A percentile compares a stretch with the other conserved stretches of the same genome.
Evolutionary conservation across 2,329 filamentous ascomycete genomes (phyloP).

Genomic region (Zalaria obscura): DNA sequence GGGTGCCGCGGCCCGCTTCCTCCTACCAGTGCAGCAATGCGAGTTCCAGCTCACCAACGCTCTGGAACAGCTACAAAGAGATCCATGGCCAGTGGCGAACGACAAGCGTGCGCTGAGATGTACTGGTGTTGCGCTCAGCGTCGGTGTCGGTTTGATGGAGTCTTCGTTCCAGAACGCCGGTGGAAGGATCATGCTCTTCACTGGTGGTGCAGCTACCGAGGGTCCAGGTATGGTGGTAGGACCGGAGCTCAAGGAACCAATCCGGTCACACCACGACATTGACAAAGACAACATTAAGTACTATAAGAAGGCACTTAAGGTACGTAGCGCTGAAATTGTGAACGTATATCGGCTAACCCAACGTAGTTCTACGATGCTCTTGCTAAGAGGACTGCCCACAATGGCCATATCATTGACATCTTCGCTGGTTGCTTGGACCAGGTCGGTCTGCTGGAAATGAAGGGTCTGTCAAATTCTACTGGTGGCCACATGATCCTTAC

Average conservation of each 20-base stretch:
- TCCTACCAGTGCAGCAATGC: slow-evolving; percentile 86
- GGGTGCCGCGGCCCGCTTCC: slow-evolving; percentile 75
- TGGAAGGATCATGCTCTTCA: slow-evolving; percentile 92
- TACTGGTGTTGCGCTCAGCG: slow-evolving; percentile 90
- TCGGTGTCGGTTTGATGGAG: slow-evolving; percentile 83
- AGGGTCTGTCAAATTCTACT: slow-evolving; percentile 87
- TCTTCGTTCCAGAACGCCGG: slow-evolving; percentile 92
- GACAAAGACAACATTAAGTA: slow-evolving; percentile 98
- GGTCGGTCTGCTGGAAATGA: slow-evolving; percentile 95
- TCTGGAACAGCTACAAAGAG: slow-evolving; percentile 86
- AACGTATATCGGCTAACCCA: slow-evolving; percentile 21
- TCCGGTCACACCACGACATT: slow-evolving; percentile 96
- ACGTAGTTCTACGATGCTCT: slow-evolving; percentile 81
- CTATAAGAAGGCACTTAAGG: slow-evolving; percentile 93
- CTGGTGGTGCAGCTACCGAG: slow-evolving; percentile 87
- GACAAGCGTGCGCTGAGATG: slow-evolving; percentile 84
- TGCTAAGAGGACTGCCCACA: slow-evolving; percentile 87
- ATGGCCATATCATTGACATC: slow-evolving; percentile 93
- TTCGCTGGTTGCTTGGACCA: slow-evolving; percentile 96
- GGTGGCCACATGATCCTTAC: slow-evolving; percentile 97
- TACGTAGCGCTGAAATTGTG: slow-evolving; percentile 6
- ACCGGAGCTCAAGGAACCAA: slow-evolving; percentile 87
- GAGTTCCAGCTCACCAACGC: slow-evolving; percentile 97
- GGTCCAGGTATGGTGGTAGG: slow-evolving; percentile 95
- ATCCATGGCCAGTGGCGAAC: slow-evolving; percentile 93